Evolutionary conservation across 306 rosid species (phyloP), one percentile per base, ranked within the genome.

Genomic region (Quercus wislizeni): DNA sequence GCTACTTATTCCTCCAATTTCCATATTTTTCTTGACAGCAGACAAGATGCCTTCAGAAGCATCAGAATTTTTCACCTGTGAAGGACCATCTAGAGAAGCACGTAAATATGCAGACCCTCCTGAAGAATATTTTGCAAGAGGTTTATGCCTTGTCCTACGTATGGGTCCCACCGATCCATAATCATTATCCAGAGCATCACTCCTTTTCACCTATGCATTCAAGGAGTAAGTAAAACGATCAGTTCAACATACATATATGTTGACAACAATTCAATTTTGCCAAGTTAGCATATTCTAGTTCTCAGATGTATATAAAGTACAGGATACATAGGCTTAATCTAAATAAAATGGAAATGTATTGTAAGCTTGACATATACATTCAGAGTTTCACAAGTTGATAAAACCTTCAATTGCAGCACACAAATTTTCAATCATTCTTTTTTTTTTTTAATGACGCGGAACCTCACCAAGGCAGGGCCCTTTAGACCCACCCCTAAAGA

Each of bases 141-240:
- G 33, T 79, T 85, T 92, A 33, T 75, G 91, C 69, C 87, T 85
- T 58, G 43, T 73, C 77, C 90, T 85, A 70, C 90, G 92, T 70
- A 92, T 86, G 21, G 98, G 99, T 78, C 98, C 99, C 63, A 80
- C 81, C 6, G 97, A 95, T 80, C 90, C 92, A 84, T 85, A 84
- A 38, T 74, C 85, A 85, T 81, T 87, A 78, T 84, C 95, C 27
- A 76, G 73, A 55, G 76, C 79, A 68, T 83, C 91, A 78, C 57
- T 80, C 54, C 78, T 85, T 77, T 88, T 89, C 65, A 74, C 92
- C 91, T 90, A 80, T 43, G 68, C 67, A 33, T 58, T 80, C 56
- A 19, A 83, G 9, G 54, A 70, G 67, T 46, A 80, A 57, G 54
- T 62, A 23, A 55, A 79, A 14, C 21, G 69, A 64, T 43, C 38